These are phyloP conservation scores for Tricholoma flavovirens DNA, from an alignment of 768 basidiomycete genomes.

Conservation along the genomic window DNA sequence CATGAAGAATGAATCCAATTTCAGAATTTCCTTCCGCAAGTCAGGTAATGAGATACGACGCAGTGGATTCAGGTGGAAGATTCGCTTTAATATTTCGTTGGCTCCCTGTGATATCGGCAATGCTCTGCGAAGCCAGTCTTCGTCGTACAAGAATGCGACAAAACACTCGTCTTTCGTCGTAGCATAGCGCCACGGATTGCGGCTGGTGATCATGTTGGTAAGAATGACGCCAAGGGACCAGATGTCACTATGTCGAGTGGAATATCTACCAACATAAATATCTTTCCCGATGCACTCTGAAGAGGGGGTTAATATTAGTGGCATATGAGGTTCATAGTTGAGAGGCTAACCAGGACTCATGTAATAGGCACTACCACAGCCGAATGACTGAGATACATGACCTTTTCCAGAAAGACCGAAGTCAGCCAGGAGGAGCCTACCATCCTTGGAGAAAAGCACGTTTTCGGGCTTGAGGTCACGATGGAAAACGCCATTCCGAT, in stretches of 20 bases:
- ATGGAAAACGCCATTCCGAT: slow-evolving; percentile 67
- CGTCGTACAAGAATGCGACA: slow-evolving; percentile 54
- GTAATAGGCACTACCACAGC: slow-evolving; percentile 57
- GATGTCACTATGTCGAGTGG: slow-evolving; percentile 59
- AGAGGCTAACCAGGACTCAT: slow-evolving; percentile 61
- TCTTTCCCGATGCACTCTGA: slow-evolving; percentile 52
- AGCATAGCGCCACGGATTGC: slow-evolving; percentile 75
- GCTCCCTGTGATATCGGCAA: slow-evolving; percentile 69
- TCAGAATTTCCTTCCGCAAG: slow-evolving; percentile 50
- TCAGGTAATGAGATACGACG: slow-evolving; percentile 58
- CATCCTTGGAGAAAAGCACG: slow-evolving; percentile 53
- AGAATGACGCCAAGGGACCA: slow-evolving; percentile 80
- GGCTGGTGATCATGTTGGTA: slow-evolving; percentile 73
- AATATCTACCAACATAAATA: slow-evolving; percentile 41
- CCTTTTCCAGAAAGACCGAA: slow-evolving; percentile 65
- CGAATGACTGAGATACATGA: slow-evolving; percentile 41
- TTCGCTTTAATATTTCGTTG: slow-evolving; percentile 61
- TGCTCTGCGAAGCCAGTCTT: slow-evolving; percentile 56
- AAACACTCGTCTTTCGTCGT: slow-evolving; percentile 63
- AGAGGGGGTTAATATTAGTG: slow-evolving; percentile 7
- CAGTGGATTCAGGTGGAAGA: slow-evolving; percentile 64
- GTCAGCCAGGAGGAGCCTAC: slow-evolving; percentile 61
- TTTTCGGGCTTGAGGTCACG: slow-evolving; percentile 89
- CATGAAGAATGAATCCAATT: slow-evolving; percentile 58
- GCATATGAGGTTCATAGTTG: slow-evolving; percentile 1